Evolutionary conservation across 2,329 filamentous ascomycete genomes (phyloP), one percentile per base, ranked within the genome.

Genomic region (Calcarisporium arbuscula): DNA sequence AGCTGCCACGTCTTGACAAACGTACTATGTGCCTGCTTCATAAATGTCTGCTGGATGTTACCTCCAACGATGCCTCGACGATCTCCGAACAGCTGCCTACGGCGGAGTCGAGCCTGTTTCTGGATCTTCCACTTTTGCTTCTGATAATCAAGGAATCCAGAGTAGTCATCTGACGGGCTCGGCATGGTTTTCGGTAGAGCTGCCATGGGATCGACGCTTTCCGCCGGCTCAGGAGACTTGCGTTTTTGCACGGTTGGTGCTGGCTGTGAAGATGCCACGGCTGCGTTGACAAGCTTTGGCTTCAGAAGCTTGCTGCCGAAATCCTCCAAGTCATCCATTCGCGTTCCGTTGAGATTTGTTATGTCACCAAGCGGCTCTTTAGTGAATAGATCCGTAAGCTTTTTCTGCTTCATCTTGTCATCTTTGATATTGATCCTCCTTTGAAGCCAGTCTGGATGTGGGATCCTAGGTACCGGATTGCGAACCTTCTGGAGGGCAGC

Each of bases 121-220:
- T 99, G 92, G 23, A 96, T 82, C 65, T 90, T 95, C 92, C 92
- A 99, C 61, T 98, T 98, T 64, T 89, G 79, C 61, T 99, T 99
- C 56, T 98, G 92, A 52, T 96, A 96, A 52, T 83, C 74, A 34
- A 99, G 59, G 68, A 94, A 98, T 0, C 77, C 86, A 14, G 77
- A 67, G 48, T 99, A 99, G 58, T 98, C 83, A 31, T 92, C 79
- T 1, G 80, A 85, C 15, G 92, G 84, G 17, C 74, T 76, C 2
- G 92, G 90, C 83, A 95, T 94, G 27, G 77, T 72, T 41, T 82
- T 77, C 0, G 92, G 92, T 11, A 98, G 69, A 17, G 77, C 77
- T 19, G 87, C 81, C 58, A 87, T 94, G 0, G 88, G 88, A 52
- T 96, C 85, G 1, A 73, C 61, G 4, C 74, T 77, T 29, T 82